Evolutionary conservation across 2,329 filamentous ascomycete species (phyloP).

Genomic region (Verticillium klebahnii): DNA sequence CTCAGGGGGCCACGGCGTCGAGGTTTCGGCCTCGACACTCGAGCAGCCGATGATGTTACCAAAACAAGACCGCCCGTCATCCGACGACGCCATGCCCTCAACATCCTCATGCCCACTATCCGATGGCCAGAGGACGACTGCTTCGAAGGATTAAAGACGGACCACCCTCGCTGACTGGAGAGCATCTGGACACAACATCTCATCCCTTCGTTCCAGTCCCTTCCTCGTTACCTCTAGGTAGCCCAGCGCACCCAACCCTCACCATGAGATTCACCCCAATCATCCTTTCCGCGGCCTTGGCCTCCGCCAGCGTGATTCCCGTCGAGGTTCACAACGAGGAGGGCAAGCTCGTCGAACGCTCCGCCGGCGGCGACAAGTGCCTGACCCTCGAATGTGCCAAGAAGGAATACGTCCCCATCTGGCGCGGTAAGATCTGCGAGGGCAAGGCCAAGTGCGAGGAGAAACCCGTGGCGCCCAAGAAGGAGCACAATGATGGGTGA

Average conservation of each 20-base stretch:
- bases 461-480: background rate
- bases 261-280: slow-evolving; percentile 6
- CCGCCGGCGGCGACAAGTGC: background rate
- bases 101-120: background rate
- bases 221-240: background rate
- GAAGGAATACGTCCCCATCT: background rate
- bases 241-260: background rate
- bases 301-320: background rate
- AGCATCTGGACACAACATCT: background rate
- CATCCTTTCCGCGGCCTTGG: background rate
- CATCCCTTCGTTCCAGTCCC: background rate
- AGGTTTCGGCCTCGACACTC: background rate
- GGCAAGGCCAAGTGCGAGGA: background rate
- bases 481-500: background rate
- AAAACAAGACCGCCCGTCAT: background rate
- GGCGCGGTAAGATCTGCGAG: background rate
- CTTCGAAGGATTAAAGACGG: background rate
- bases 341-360: background rate
- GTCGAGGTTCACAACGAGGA: background rate
- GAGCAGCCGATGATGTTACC: background rate
- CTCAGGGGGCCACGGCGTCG: background rate
- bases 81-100: background rate
- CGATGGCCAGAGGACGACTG: background rate
- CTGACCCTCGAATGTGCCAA: background rate
- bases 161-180: background rate